A percentile compares a stretch with the other conserved stretches of the same genome.
phyloP scores from a whole-genome alignment of 371 early-diverging fungal species.

The Mucor saturninus region DNA sequence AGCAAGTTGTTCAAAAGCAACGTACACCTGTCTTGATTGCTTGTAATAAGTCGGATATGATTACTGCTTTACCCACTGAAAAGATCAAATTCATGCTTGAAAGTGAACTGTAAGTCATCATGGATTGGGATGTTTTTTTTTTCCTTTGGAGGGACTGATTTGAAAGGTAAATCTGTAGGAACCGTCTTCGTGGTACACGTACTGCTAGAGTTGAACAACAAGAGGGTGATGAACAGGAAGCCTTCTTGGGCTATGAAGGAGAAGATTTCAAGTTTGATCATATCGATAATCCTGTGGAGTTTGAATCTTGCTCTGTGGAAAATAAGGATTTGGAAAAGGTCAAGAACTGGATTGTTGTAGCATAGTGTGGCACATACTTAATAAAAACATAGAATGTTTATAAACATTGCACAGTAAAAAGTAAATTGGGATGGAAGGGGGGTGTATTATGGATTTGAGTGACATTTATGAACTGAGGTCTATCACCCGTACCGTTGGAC shows the following conservation, averaged over 20 bases:
- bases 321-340: slow-evolving; percentile 48
- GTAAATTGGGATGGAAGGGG: no score
- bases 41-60: slow-evolving; percentile 85
- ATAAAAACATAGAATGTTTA: no score
- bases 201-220: slow-evolving; percentile 73
- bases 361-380: no score
- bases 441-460: no score
- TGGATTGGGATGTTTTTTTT: no score
- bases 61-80: slow-evolving; percentile 68
- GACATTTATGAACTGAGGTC: no score
- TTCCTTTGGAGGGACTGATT: neutral
- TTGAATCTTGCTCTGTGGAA: slow-evolving; percentile 66
- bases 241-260: slow-evolving; percentile 80
- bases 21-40: slow-evolving; percentile 72
- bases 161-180: slow-evolving; percentile 41
- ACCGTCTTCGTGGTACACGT: slow-evolving; percentile 67
- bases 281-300: slow-evolving; percentile 66
- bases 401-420: no score
- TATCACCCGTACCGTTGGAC: no score
- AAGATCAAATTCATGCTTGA: slow-evolving; percentile 72
- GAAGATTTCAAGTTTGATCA: slow-evolving; percentile 83
- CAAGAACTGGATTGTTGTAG: slow-evolving; percentile 45
- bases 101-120: slow-evolving; percentile 70
- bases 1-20: slow-evolving; percentile 57
- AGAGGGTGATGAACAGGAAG: slow-evolving; percentile 61